Percentiles rank a stretch among this genome's conserved stretches.
Conservation (phyloP, 2,329 filamentous ascomycete genomes). For the Grosmannia serpens region DNA sequence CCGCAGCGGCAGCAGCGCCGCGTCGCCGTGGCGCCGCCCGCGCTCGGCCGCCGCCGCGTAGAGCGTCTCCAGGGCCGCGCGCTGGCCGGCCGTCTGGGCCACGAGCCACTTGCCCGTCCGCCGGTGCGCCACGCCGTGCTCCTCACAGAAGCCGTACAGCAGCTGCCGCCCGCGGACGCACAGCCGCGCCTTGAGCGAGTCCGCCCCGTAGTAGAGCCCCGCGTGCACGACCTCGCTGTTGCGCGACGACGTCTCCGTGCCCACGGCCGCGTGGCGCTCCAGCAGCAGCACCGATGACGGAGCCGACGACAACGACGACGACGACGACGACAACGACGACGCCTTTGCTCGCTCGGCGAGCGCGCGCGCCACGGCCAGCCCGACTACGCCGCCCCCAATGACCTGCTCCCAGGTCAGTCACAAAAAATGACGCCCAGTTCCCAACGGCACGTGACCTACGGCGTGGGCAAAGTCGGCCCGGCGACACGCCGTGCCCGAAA, state of each 20-base stretch:
- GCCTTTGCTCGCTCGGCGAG: constrained; percentile 35
- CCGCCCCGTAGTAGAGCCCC: constrained; percentile 75
- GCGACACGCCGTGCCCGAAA: constrained; percentile 23
- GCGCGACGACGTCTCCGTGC: constrained; percentile 77
- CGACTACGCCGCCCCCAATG: constrained; percentile 56
- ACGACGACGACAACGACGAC: constrained; percentile 25
- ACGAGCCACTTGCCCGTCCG: constrained; percentile 92
- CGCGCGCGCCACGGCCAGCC: constrained; percentile 65
- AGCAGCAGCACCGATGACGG: constrained; percentile 61
- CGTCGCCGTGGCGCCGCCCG: constrained; percentile 13
- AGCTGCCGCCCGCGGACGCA: constrained; percentile 68
- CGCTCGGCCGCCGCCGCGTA: constrained; percentile 29
- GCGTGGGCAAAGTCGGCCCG: constrained; percentile 32
- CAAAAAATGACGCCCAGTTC: neutral
- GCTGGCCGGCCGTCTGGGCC: constrained; percentile 65
- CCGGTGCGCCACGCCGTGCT: constrained; percentile 54
- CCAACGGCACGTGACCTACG: constrained; percentile 2
- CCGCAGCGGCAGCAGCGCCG: constrained; percentile 39
- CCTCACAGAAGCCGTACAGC: constrained; percentile 67
- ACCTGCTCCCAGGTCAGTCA: constrained; percentile 25
- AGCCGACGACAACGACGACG: constrained; percentile 26
- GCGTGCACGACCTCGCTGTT: constrained; percentile 97
- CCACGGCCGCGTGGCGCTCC: constrained; percentile 63
- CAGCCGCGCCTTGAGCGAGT: constrained; percentile 68
- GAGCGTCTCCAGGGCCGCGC: constrained; percentile 45